A percentile compares a stretch with the other conserved stretches of the same genome.
phyloP scores from a whole-genome alignment of 768 basidiomycete species.

The Jaapia argillacea region DNA sequence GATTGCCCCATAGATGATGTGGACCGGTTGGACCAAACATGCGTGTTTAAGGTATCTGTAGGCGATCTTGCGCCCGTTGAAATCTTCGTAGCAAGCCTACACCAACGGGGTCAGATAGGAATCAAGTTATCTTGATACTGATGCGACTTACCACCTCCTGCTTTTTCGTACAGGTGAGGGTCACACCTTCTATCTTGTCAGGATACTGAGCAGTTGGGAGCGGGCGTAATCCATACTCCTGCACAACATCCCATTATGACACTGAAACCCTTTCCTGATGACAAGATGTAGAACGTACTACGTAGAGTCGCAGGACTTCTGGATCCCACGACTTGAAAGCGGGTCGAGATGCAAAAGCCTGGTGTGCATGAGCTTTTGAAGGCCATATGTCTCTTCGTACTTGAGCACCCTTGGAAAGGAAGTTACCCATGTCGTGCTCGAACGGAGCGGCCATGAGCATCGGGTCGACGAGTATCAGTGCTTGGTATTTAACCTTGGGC shows the following conservation, averaged over 20 bases:
- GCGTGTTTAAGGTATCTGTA: neutral
- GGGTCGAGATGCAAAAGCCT: neutral
- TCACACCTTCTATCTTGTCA: slow-evolving; percentile 2
- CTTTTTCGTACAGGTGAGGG: neutral
- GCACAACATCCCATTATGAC: neutral
- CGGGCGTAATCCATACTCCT: neutral
- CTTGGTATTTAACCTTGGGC: neutral
- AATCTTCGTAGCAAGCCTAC: neutral
- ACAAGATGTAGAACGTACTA: neutral
- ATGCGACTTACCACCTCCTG: neutral
- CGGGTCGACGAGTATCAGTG: neutral
- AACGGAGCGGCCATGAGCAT: neutral
- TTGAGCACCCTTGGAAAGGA: neutral
- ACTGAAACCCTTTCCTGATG: neutral
- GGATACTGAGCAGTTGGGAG: slow-evolving; percentile 6
- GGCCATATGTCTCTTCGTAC: neutral
- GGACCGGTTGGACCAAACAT: neutral
- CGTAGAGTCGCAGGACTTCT: neutral
- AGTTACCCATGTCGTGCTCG: neutral
- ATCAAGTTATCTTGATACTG: neutral
- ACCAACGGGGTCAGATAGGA: neutral
- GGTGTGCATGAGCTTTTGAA: neutral
- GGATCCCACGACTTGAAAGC: neutral
- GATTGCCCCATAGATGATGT: neutral
- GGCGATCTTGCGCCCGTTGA: neutral